Base-by-base conservation (phyloP, 75 land plant genomes). In the Sequoiadendron giganteum region DNA sequence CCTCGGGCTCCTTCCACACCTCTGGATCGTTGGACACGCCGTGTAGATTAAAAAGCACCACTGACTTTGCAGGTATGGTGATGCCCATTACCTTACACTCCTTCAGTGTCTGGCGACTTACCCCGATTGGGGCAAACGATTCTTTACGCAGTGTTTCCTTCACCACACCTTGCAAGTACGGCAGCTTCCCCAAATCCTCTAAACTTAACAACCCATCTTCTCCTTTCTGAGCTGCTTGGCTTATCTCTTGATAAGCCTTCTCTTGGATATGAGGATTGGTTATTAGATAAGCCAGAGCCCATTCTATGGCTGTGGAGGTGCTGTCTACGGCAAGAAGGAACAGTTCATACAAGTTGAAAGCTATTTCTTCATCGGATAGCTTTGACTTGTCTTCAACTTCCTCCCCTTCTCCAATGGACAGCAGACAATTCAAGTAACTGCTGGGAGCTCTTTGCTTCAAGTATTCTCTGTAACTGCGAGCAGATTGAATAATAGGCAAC, bases 91-190 rank as follows among this genome's bases (percentile, higher is more conserved):
- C 86, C 34, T 43, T 85, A 30, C 36, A 30, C 21, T 85, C 34
- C 9, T 34, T n/a, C 25, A 30, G 1, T 13, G 86, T 38, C 38
- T 54, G 21, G 1, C 34, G 72, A 8, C 32, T 18, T 16, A 85
- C 65, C 32, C n/a, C 86, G 11, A 85, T 8, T 5, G 86, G 86
- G 0, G 68, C 86, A 54, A 61, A 19, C 36, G 72, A 19, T 65
- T 56, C 65, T 65, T 54, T 85, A 0, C 86, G 25, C 65, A 85
- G 55, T 0, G 86, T 85, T 65, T 85, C 86, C 86, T 85, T 85
- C 86, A 85, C 86, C 30, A 85, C 86, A 10, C 28, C 72, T 3
- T 85, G 58, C 65, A 85, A 3, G 72, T 85, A 85, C 14, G 86
- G 40, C 72, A 54, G 32, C 58, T 56, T 85, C 21, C 16, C 16